Conservation (phyloP, 2,329 filamentous ascomycete species). For the Alternaria tenuissima region DNA sequence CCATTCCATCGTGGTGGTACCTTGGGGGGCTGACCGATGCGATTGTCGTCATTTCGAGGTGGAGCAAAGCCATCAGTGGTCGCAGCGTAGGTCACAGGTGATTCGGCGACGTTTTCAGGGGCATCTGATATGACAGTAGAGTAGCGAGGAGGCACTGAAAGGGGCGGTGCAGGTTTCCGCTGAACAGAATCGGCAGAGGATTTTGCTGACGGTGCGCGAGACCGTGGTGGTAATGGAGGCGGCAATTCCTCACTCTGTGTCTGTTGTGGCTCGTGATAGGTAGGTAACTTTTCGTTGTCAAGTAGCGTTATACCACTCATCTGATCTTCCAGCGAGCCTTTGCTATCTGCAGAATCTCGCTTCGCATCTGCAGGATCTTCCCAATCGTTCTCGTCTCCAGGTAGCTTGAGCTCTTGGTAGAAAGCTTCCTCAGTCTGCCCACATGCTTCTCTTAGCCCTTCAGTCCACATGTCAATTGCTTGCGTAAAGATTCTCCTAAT, state of each 20-base stretch:
- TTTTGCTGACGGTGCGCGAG: constrained; percentile 32
- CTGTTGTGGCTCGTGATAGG: constrained; percentile 23
- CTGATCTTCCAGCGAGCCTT: constrained; percentile 47
- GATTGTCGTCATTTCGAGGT: constrained; percentile 26
- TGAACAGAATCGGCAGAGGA: constrained; percentile 43
- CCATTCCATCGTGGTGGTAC: constrained; percentile 29
- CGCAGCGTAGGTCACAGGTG: constrained; percentile 50
- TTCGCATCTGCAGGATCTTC: constrained; percentile 57
- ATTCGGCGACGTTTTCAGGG: constrained; percentile 47
- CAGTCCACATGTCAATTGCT: constrained; percentile 57
- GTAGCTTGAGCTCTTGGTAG: constrained; percentile 51
- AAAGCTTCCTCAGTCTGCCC: constrained; percentile 51
- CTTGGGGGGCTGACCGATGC: constrained; percentile 15
- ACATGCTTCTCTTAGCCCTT: constrained; percentile 55
- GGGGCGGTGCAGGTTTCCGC: constrained; percentile 55
- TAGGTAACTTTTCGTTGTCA: constrained; percentile 49
- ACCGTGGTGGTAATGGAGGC: constrained; percentile 53
- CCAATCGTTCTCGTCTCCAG: constrained; percentile 54
- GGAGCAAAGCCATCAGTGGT: constrained; percentile 53
- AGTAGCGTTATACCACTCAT: constrained; percentile 54
- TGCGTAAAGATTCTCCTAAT: constrained; percentile 60
- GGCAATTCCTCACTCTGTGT: constrained; percentile 23
- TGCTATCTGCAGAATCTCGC: constrained; percentile 32
- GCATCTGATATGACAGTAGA: constrained; percentile 54
- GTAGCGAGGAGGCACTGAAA: constrained; percentile 54